Conservation (phyloP, 2,329 filamentous ascomycete species). For the Aulographum hederae region DNA sequence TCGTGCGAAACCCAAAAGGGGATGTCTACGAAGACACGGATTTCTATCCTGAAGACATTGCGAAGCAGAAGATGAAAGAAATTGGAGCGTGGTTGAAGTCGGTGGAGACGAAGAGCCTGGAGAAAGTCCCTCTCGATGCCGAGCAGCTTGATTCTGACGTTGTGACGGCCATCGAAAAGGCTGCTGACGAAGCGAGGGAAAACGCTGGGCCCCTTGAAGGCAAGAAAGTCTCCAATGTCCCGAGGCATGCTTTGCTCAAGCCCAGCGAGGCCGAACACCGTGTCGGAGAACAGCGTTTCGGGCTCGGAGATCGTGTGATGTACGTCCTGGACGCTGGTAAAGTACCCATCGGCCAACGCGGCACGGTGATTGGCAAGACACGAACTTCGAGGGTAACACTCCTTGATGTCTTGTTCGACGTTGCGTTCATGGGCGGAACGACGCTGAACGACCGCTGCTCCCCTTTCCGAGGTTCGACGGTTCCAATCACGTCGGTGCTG, state of each 20-base stretch:
- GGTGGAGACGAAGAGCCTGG: conserved; percentile 78
- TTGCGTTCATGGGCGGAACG: conserved; percentile 92
- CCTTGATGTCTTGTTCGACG: conserved; percentile 85
- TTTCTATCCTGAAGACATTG: conserved; percentile 60
- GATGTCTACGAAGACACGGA: conserved; percentile 73
- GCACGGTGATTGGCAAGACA: conserved; percentile 89
- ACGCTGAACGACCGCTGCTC: conserved; percentile 79
- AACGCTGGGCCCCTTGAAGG: conserved; percentile 35
- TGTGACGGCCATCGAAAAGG: conserved; percentile 61
- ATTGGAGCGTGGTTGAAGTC: conserved; percentile 87
- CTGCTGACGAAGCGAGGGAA: conserved; percentile 46
- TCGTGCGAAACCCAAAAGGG: conserved; percentile 68
- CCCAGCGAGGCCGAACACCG: conserved; percentile 93
- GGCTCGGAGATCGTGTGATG: conserved; percentile 75
- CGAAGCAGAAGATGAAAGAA: conserved; percentile 72
- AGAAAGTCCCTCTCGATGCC: conserved; percentile 88
- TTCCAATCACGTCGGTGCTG: conserved; percentile 70
- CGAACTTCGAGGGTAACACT: conserved; percentile 67
- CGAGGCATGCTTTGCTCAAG: conserved; percentile 73
- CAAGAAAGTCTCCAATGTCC: conserved; percentile 63
- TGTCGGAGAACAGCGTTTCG: conserved; percentile 67
- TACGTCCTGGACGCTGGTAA: conserved; percentile 88
- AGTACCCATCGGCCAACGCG: conserved; percentile 78
- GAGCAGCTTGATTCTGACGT: conserved; percentile 88
- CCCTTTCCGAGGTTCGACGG: conserved; percentile 84